A percentile compares a stretch with the other conserved stretches of the same genome.
Conservation (phyloP, 371 early-diverging fungal genomes). For the Lichtheimia corymbifera region DNA sequence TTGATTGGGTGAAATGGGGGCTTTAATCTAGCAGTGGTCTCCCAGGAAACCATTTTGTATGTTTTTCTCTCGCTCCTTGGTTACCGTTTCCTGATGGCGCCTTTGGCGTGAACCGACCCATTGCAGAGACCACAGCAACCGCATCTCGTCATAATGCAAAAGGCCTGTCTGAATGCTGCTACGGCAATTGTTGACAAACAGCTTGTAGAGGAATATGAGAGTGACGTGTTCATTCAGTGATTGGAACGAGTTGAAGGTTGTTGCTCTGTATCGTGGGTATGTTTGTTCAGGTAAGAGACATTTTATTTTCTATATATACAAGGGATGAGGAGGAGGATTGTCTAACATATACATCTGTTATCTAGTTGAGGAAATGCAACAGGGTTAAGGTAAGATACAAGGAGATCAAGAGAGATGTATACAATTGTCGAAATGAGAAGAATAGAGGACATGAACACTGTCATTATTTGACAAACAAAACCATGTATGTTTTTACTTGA, state of each 20-base stretch:
- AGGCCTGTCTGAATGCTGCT: slow-evolving; percentile 5
- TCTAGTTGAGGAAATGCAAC: not conserved
- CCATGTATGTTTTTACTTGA: slow-evolving; percentile 20
- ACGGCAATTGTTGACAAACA: not conserved
- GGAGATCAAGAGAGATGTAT: not conserved
- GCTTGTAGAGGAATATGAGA: slow-evolving; percentile 2
- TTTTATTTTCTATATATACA: not conserved
- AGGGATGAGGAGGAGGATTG: not conserved
- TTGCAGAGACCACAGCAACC: not conserved
- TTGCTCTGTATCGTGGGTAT: not conserved
- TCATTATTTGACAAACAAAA: not conserved
- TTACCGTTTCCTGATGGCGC: not conserved
- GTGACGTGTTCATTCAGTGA: not conserved
- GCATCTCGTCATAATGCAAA: not conserved
- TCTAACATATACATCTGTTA: not conserved
- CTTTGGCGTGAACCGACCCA: not conserved
- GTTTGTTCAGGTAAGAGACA: not conserved
- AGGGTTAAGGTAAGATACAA: not conserved
- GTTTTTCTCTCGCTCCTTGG: not conserved
- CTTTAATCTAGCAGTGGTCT: too few relatives aligned
- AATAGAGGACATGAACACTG: slow-evolving; percentile 12
- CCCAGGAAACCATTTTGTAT: not conserved
- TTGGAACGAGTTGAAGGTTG: not conserved
- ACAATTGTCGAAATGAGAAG: slow-evolving; percentile 15
- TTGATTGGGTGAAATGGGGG: too few relatives aligned